Evolutionary conservation across 202 grass and related monocot species (phyloP), one percentile per base, ranked within the genome.

Genomic region (Zoysia matrella): DNA sequence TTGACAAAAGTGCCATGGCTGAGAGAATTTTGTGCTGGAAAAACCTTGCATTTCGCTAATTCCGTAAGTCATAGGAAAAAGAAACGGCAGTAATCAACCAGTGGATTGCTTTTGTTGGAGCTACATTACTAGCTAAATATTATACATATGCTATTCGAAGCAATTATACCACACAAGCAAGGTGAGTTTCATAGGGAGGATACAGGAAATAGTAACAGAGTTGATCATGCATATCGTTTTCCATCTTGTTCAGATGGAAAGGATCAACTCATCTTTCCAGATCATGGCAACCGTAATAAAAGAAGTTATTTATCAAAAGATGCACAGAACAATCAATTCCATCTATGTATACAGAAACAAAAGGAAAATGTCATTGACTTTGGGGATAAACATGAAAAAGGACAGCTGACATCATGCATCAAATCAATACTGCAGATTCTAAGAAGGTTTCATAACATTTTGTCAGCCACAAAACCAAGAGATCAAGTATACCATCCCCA

Each of bases 321-420:
- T 88, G 6, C 44, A 80, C 43, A 69, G 12, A 39, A 53, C 2
- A 88, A 43, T 60, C 47, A 39, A 47, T 71, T 71, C 65, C 58
- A 46, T 1, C 45, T 51, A 81, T 46, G 52, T 76, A 16, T 12
- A 13, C 51, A 58, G 11, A 42, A 85, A 71, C 42, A 3, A 46
- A 75, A 85, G 12, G 48, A 57, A 7, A 43, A 30, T 47, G 53
- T 4, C 18, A 60, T n/a, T 70, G 8, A 18, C 4, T 60, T 48
- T 49, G 1, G 12, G 5, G 4, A 55, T 39, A 65, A 52, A 72
- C 42, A n/a, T 55, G 40, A 55, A 66, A 64, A 42, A 53, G 36
- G 48, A 16, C 36, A 78, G 41, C 43, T 46, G 63, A 43, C 47
- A 9, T 55, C 40, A 55, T 55, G 76, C 2, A 10, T 67, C 14